phyloP scores from a whole-genome alignment of 2,329 filamentous ascomycete genomes.

The Neonectria magnoliae region DNA sequence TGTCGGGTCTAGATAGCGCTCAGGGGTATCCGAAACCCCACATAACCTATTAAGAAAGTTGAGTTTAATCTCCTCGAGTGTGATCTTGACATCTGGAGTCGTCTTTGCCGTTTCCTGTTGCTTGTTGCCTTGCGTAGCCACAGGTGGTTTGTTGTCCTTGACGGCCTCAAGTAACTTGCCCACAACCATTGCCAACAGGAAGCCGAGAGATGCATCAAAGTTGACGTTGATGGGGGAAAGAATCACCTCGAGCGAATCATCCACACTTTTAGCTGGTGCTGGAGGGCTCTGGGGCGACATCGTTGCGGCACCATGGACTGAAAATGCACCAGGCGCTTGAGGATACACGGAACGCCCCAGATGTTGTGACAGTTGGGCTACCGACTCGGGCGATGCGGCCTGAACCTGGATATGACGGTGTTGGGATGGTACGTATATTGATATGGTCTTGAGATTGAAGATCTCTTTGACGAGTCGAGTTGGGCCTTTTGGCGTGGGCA shows the following conservation, averaged over 20 bases:
- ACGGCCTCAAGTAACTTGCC: constrained; percentile 60
- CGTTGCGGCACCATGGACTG: constrained; percentile 50
- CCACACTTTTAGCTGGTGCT: constrained; percentile 9
- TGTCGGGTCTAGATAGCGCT: constrained; percentile 55
- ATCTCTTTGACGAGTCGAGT: constrained; percentile 67
- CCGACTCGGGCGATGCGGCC: constrained; percentile 41
- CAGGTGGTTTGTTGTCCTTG: constrained; percentile 40
- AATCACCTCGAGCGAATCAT: constrained; percentile 57
- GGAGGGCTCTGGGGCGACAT: constrained; percentile 15
- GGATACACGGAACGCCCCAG: constrained; percentile 55
- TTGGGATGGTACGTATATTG: constrained; percentile 63
- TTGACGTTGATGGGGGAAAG: constrained; percentile 62
- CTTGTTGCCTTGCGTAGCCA: constrained; percentile 11
- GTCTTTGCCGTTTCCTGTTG: constrained; percentile 29
- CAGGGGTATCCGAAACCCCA: constrained; percentile 62
- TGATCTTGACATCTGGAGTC: constrained; percentile 55
- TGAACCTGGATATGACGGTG: constrained; percentile 57
- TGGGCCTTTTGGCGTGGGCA: constrained; percentile 61
- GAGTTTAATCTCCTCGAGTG: constrained; percentile 61
- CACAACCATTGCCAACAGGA: constrained; percentile 62
- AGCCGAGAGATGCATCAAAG: constrained; percentile 67
- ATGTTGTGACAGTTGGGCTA: constrained; percentile 43
- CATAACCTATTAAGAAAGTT: constrained; percentile 65
- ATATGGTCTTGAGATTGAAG: constrained; percentile 60
- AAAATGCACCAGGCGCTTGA: constrained; percentile 71